These are phyloP conservation scores for Cichorium intybus DNA, from an alignment of 140 eudicot species.

Conservation along the genomic window DNA sequence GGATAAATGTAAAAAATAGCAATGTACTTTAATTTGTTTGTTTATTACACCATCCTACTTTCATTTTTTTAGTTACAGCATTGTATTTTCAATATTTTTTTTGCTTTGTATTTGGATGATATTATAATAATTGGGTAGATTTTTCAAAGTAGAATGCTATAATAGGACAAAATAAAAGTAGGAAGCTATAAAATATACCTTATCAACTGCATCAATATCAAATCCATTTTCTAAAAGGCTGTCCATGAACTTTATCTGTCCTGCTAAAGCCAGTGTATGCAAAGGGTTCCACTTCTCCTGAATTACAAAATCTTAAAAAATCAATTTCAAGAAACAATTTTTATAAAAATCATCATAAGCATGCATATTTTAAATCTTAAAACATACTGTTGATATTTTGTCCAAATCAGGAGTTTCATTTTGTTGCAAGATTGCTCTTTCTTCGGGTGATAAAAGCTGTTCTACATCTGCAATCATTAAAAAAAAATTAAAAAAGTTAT, in stretches of 20 bases:
- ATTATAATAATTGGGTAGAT: not conserved
- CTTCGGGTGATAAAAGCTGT: constrained; percentile 65
- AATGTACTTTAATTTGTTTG: not conserved
- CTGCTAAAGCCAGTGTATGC: constrained; percentile 77
- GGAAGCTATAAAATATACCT: too few relatives aligned
- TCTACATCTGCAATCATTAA: constrained; percentile 63
- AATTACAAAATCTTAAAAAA: not conserved
- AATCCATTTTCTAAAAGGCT: constrained; percentile 55
- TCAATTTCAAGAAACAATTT: not conserved
- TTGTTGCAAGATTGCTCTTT: constrained; percentile 53
- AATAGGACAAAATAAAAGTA: too few relatives aligned
- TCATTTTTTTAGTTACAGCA: too few relatives aligned
- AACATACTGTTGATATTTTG: constrained; percentile 75
- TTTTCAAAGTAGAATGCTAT: too few relatives aligned
- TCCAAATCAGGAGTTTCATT: constrained; percentile 62
- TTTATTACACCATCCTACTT: not conserved
- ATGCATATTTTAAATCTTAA: constrained; percentile 5
- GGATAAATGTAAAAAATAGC: too few relatives aligned
- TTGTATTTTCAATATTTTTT: too few relatives aligned
- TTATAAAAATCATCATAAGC: not conserved
- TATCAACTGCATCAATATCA: constrained; percentile 62
- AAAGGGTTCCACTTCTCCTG: constrained; percentile 83
- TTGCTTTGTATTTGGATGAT: too few relatives aligned
- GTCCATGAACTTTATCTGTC: constrained; percentile 84
- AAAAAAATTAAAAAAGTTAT: not conserved